These are phyloP conservation scores for Diplotaxis tenuifolia DNA, from an alignment of 345 rosid genomes.

Conservation along the genomic window DNA sequence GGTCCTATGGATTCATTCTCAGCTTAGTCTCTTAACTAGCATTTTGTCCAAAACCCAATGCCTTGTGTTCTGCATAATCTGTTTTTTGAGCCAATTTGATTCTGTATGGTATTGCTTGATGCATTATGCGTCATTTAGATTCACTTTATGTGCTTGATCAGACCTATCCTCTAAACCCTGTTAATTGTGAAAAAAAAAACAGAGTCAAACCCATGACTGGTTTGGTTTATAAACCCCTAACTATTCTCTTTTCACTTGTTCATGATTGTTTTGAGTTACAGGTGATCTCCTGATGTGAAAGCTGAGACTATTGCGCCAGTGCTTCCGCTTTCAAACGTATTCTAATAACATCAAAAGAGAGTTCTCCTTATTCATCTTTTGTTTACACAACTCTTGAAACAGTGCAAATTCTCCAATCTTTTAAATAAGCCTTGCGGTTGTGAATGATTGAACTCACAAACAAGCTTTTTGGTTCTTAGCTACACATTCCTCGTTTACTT, in stretches of 20 bases:
- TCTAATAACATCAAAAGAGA: conserved; percentile 27
- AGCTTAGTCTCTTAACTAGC: too few species aligned
- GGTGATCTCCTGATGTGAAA: conserved; percentile 10
- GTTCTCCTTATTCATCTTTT: conserved; percentile 7
- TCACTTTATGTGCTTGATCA: neutral
- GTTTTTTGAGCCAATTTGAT: too few species aligned
- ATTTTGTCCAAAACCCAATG: too few species aligned
- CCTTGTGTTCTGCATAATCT: too few species aligned
- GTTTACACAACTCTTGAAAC: conserved; percentile 18
- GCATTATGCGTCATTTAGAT: too few species aligned
- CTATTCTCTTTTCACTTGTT: neutral
- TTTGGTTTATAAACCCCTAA: neutral
- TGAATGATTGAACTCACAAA: neutral
- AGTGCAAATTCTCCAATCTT: neutral
- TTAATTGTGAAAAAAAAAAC: neutral
- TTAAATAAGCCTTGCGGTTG: neutral
- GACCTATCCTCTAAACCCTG: neutral
- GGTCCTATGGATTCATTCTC: too few species aligned
- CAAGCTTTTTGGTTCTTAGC: conserved; percentile 8
- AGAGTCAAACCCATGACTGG: neutral
- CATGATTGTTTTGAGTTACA: conserved; percentile 6
- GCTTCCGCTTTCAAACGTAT: conserved; percentile 17
- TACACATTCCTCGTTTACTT: neutral
- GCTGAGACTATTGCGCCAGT: conserved; percentile 4
- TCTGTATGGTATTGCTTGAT: too few species aligned